phyloP scores from a whole-genome alignment of 768 basidiomycete species.

The Mycena latifolia region DNA sequence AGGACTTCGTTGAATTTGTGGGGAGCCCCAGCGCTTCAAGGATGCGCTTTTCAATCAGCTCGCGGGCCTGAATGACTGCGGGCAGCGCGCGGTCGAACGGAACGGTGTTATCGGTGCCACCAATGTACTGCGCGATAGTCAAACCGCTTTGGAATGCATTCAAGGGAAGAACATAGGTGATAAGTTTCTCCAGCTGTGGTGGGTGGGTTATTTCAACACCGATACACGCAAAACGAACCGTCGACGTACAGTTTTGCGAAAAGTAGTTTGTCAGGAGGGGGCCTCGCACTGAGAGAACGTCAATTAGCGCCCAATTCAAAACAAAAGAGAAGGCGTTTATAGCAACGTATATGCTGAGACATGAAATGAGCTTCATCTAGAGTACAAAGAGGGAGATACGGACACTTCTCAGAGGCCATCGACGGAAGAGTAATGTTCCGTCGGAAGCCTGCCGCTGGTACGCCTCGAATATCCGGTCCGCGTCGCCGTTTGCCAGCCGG shows the following conservation, averaged over 20 bases:
- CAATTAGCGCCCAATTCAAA: conserved; percentile 2
- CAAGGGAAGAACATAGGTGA: conserved; percentile 57
- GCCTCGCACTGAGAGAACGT: conserved; percentile 67
- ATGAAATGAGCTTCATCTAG: conserved; percentile 18
- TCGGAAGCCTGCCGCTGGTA: conserved; percentile 76
- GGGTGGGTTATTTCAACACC: no score
- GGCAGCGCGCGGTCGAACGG: conserved; percentile 69
- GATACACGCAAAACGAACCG: no score
- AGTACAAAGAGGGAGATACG: conserved; percentile 41
- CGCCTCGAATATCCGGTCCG: conserved; percentile 68
- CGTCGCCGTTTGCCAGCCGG: conserved; percentile 56
- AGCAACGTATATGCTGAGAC: conserved; percentile 78
- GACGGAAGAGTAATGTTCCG: conserved; percentile 70
- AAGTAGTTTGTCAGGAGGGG: conserved; percentile 83
- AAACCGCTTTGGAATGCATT: not conserved
- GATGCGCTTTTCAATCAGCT: conserved; percentile 70
- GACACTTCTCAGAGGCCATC: conserved; percentile 80
- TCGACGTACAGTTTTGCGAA: conserved; percentile 80
- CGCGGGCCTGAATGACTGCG: conserved; percentile 69
- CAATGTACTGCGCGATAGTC: conserved; percentile 70
- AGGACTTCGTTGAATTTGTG: conserved; percentile 82
- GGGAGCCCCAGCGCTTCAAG: conserved; percentile 54
- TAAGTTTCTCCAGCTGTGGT: conserved; percentile 92
- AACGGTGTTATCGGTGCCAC: conserved; percentile 79
- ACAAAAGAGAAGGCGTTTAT: conserved; percentile 13